Evolutionary conservation across 306 rosid species (phyloP).

Genomic region (Prunus davidiana): DNA sequence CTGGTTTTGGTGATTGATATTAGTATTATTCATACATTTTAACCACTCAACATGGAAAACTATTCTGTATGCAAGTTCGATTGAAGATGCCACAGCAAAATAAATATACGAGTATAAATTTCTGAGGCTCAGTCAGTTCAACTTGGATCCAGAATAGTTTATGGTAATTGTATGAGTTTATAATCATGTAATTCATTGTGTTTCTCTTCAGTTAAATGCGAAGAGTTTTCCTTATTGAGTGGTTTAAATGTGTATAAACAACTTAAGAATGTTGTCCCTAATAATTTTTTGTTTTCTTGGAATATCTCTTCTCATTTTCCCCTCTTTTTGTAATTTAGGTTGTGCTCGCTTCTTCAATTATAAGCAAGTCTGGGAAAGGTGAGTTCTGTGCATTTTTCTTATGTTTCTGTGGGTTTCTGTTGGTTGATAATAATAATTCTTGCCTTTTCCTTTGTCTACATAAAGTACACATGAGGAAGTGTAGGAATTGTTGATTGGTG

Average conservation of each 20-base stretch:
- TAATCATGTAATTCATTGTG: background rate
- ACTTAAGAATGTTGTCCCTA: background rate
- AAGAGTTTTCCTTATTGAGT: background rate
- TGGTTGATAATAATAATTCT: background rate
- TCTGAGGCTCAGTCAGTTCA: background rate
- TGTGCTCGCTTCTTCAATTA: conserved; percentile 85
- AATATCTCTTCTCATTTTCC: conserved; percentile 11
- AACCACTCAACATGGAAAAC: background rate
- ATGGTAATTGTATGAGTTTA: background rate
- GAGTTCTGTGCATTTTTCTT: conserved; percentile 24
- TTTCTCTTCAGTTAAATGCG: background rate
- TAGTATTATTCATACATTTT: background rate
- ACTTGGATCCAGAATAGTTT: background rate
- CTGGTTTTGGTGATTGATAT: background rate
- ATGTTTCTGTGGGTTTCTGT: background rate
- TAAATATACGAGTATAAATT: background rate
- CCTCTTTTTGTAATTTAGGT: conserved; percentile 50
- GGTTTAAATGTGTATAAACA: background rate
- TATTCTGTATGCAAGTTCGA: background rate
- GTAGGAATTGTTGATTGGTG: background rate
- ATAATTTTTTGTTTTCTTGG: background rate
- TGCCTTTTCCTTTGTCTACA: background rate
- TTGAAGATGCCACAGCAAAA: background rate
- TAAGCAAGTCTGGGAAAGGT: conserved; percentile 97
- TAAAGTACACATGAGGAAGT: background rate